A percentile compares a stretch with the other conserved stretches of the same genome.
phyloP scores from a whole-genome alignment of 352 stramenopile species.

The Vaucheria bursata region DNA sequence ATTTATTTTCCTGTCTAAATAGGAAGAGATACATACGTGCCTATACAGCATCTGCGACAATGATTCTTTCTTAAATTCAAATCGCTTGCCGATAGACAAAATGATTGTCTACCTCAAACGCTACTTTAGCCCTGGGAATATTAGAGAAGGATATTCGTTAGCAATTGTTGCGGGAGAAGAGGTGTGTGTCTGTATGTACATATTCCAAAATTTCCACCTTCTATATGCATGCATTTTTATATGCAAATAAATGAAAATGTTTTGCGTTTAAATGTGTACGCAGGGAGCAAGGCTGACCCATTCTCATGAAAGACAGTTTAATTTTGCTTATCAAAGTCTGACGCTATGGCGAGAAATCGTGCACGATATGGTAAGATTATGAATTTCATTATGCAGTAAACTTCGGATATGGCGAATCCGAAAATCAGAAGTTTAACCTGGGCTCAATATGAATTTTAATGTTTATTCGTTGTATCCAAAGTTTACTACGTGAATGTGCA shows the following conservation, averaged over 20 bases:
- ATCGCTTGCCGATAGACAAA: slow-evolving; percentile 88
- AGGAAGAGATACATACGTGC: slow-evolving; percentile 81
- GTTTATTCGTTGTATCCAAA: too few relatives aligned
- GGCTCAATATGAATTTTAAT: too few relatives aligned
- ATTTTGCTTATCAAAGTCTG: slow-evolving; percentile 86
- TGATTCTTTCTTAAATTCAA: slow-evolving; percentile 92
- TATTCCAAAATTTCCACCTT: neutral
- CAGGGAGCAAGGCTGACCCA: slow-evolving; percentile 84
- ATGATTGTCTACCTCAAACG: slow-evolving; percentile 76
- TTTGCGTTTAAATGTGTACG: too few relatives aligned
- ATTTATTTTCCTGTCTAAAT: slow-evolving; percentile 25
- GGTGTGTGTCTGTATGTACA: neutral
- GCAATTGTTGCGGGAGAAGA: slow-evolving; percentile 77
- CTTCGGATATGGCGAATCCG: too few relatives aligned
- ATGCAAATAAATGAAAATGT: too few relatives aligned
- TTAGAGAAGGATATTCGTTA: slow-evolving; percentile 67
- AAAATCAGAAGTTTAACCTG: too few relatives aligned
- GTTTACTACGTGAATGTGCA: too few relatives aligned
- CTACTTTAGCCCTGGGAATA: slow-evolving; percentile 70
- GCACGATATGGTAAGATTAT: slow-evolving; percentile 60
- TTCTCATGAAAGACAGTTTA: slow-evolving; percentile 83
- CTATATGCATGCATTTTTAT: too few relatives aligned
- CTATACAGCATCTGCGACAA: slow-evolving; percentile 92
- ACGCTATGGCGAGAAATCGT: slow-evolving; percentile 89
- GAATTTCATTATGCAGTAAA: neutral